Percentiles rank a stretch among this genome's conserved stretches.
phyloP scores from a whole-genome alignment of 106 monocot species.

The Phalaenopsis equestris region DNA sequence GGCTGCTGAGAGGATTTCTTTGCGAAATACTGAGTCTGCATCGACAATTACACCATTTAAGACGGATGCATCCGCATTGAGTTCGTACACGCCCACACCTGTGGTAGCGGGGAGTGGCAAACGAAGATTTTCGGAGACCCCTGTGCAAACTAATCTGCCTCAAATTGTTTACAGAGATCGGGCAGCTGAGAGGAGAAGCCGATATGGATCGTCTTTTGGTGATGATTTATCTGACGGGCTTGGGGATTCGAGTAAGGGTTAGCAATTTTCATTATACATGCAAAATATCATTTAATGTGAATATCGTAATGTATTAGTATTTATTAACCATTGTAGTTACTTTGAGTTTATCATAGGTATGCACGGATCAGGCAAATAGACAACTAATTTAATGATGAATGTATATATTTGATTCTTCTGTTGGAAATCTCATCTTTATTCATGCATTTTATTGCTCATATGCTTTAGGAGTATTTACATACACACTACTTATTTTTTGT shows the following conservation, averaged over 20 bases:
- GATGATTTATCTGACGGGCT: slow-evolving; percentile 30
- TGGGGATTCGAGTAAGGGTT: slow-evolving; percentile 83
- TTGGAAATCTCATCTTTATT: background rate
- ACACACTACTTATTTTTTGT: too few relatives aligned
- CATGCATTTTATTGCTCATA: background rate
- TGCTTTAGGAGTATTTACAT: background rate
- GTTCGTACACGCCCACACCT: slow-evolving; percentile 44
- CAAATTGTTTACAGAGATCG: slow-evolving; percentile 81
- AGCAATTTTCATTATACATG: slow-evolving; percentile 5
- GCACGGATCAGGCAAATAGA: background rate
- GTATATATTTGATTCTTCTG: background rate
- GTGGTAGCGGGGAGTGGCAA: slow-evolving; percentile 45
- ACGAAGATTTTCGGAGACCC: slow-evolving; percentile 86
- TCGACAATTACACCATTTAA: slow-evolving; percentile 47
- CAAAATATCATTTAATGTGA: background rate
- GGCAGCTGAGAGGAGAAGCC: slow-evolving; percentile 86
- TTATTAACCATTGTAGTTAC: background rate
- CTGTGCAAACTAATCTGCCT: slow-evolving; percentile 42
- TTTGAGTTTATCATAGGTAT: background rate
- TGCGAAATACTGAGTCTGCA: slow-evolving; percentile 1
- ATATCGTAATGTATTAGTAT: background rate
- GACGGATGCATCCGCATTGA: slow-evolving; percentile 81
- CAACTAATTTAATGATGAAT: background rate
- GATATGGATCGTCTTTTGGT: slow-evolving; percentile 72
- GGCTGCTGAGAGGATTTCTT: slow-evolving; percentile 1